Evolutionary conservation across 2,329 filamentous ascomycete genomes (phyloP), one percentile per base, ranked within the genome.

Genomic region (Myriosclerotinia scirpicola): DNA sequence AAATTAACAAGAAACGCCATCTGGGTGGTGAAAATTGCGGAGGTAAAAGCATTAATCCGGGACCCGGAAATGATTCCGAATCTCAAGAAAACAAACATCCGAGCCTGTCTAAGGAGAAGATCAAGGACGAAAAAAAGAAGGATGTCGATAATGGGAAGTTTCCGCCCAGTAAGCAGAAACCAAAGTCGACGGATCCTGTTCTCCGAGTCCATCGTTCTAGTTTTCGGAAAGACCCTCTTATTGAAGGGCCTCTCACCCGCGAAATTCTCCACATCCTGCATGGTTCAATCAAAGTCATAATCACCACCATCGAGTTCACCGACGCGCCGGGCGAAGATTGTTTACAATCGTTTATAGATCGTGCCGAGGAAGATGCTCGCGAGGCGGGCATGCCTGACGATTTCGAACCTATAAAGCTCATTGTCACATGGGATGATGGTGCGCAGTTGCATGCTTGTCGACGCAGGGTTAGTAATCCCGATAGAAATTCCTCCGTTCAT

Each of bases 221-320:
- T 26, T 26, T 26, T 26, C 26, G 26, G 26, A 17, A 7, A 26
- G 34, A 40, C 11, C n/a, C n/a, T 4, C 0, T 12, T 38, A 38
- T 61, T 15, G 1, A 5, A 34, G 58, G 58, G 5, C 44, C 30
- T 26, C 44, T 61, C 14, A 50, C n/a, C 2, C 58, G 58, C 34
- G 8, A 17, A 61, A 36, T 61, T n/a, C 14, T 61, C 20, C 58
- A 61, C 14, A 5, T 50, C 8, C 44, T 15, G 22, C 50, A 36
- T 20, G 44, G n/a, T 38, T 38, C 14, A 15, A 14, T 26, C 7
- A 2, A 61, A 17, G 12, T 26, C 2, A 38, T 61, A n/a, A 40
- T 7, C 12, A 61, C 58, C 2, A 36, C 30, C 14, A 61, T 61
- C 34, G 58, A 61, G 17, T 61, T 61, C 14, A 61, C 58, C 9